Base-by-base conservation (phyloP, 202 grass and related monocot species). In the Saccharum hybrid region DNA sequence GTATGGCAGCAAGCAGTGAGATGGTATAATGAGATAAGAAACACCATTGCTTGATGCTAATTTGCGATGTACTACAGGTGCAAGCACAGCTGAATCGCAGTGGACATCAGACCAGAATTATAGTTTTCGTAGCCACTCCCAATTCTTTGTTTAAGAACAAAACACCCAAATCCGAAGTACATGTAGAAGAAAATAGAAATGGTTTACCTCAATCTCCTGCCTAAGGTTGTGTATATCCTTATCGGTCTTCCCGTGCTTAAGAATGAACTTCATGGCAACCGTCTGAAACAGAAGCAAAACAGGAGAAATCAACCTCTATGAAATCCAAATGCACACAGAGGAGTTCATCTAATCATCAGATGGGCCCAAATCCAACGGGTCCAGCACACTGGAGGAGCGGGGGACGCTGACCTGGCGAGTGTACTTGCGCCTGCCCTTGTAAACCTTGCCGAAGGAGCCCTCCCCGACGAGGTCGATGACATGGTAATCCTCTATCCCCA, bases 371-470 rank as follows among this genome's bases (percentile, higher is more conserved):
- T 60, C n/a, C 39, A 39, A n/a, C 10, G 23, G 65, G 65, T 10
- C 4, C 14, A 8, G 41, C 2, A 42, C 36, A n/a, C 40, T 71
- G 33, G 12, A 54, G n/a, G 19, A 37, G 13, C 23, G 34, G 28
- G 66, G 0, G 41, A 45, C 19, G 19, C 65, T 22, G 76, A 98
- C 93, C 89, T 98, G 96, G 54, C 91, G 87, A 18, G 87, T 88
- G 75, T 91, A 95, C 66, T 96, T 94, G 22, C 86, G 93, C 78
- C 96, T 90, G 62, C 93, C 96, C 87, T 95, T 95, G 77, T 98
- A 98, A 75, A 98, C 96, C 83, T 98, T 98, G 34, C 96, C 92
- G 3, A 98, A 98, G 19, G 92, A 95, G 7, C 92, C 96, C 82
- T 95, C 96, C 23, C 96, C 96, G 1, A 95, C 96, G 68, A 98